These are phyloP conservation scores for Kodamaea ohmeri DNA, from an alignment of 1,139 yeast genomes.

Conservation along the genomic window DNA sequence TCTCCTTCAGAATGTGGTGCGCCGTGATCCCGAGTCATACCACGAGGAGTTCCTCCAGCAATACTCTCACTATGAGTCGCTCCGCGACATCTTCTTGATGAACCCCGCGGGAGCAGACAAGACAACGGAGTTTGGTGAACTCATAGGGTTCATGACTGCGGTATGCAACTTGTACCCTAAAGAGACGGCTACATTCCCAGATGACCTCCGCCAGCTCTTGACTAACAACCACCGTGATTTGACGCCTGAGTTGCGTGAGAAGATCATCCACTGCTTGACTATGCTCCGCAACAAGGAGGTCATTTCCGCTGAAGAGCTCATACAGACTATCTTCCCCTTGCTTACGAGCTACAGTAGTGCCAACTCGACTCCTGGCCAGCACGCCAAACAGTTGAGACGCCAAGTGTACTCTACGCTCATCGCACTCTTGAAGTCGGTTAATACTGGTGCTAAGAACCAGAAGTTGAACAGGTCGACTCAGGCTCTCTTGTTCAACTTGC, in stretches of 20 bases:
- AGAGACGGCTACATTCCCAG: constrained; percentile 82
- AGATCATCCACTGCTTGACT: constrained; percentile 82
- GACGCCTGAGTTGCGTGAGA: constrained; percentile 84
- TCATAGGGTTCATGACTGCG: constrained; percentile 88
- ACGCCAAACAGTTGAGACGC: constrained; percentile 78
- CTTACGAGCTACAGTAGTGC: constrained; percentile 48
- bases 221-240: constrained; percentile 75
- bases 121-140: constrained; percentile 70
- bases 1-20: constrained; percentile 83
- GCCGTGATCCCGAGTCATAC: constrained; percentile 91
- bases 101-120: constrained; percentile 64
- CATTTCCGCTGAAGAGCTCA: constrained; percentile 74
- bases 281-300: constrained; percentile 87
- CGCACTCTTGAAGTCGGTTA: constrained; percentile 74
- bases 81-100: constrained; percentile 77
- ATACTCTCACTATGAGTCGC: constrained; percentile 85
- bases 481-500: constrained; percentile 79
- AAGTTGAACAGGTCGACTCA: constrained; percentile 86
- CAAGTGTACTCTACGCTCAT: constrained; percentile 80
- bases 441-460: constrained; percentile 82
- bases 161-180: constrained; percentile 88
- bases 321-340: constrained; percentile 86
- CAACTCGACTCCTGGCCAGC: constrained; percentile 57
- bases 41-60: constrained; percentile 92
- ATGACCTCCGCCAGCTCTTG: constrained; percentile 68